Base-by-base conservation (phyloP, 164 flowering plant genomes). In the Stephania cephalantha region DNA sequence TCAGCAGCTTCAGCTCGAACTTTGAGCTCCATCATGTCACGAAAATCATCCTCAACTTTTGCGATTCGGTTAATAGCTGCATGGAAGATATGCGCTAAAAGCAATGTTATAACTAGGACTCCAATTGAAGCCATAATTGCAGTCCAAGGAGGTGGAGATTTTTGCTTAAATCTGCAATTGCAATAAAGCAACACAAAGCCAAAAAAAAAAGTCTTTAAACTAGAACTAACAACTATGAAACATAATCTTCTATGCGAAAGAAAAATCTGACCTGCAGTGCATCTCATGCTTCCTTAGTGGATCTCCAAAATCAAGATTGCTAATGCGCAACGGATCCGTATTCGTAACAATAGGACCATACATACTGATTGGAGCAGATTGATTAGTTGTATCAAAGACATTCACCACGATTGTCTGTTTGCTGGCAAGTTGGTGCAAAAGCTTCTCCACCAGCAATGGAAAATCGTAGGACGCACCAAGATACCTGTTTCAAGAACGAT, bases 1-100 rank as follows among this genome's bases (percentile, higher is more conserved):
- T 95, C 99, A 20, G 99, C 99, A 80, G 98, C 97, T 86, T 95
- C 98, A 69, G 99, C 99, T 75, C 93, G 90, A 75, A 79, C 84
- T 84, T 90, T 95, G 66, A 95, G 91, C 80, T 83, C 88, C 88
- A 73, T 87, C 98, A 95, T 91, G 79, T 89, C 68, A 3, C 72
- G 84, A 77, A 77, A 95, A 74, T 91, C 95, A 74, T 78, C 84
- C 81, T 90, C 97, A 68, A 91, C 99, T 78, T 90, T 81, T n/a
- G 88, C 91, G 75, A 93, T 91, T 53, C 89, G 87, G 78, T 79
- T 86, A 63, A 90, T 81, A 42, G 99, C 96, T 0, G 87, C 95
- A 83, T 83, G 80, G 79, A 91, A 89, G 69, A 91, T 95, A 78
- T 93, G 84, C 4, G 88, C 88, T 22, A 90, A 74, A 73, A 95